Conservation (phyloP, 2,329 filamentous ascomycete species). For the Fusarium tanahbumbuense region DNA sequence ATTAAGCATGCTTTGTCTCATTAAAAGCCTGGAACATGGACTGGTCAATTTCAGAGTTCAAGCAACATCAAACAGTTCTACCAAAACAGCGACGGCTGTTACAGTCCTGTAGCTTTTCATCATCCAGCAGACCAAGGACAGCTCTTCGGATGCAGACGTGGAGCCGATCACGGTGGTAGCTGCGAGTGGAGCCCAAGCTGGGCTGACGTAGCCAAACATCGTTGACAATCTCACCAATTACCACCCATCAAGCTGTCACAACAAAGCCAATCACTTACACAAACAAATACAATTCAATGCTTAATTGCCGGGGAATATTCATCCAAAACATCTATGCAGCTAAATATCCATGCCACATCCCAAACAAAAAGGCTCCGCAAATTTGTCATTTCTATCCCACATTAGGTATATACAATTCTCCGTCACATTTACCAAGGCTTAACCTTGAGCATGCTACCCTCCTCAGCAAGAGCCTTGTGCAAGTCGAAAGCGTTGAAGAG, state of each 20-base stretch:
- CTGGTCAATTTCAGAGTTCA: too few relatives aligned
- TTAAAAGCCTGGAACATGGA: too few relatives aligned
- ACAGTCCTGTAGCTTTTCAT: too few relatives aligned
- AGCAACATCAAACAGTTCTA: too few relatives aligned
- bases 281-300: slow-evolving; percentile 18
- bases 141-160: too few relatives aligned
- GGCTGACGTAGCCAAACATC: neutral
- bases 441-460: slow-evolving; percentile 88
- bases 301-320: slow-evolving; percentile 25
- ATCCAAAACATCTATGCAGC: slow-evolving; percentile 28
- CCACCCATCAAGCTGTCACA: neutral
- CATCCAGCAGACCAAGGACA: too few relatives aligned
- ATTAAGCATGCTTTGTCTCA: too few relatives aligned
- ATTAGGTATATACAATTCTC: neutral
- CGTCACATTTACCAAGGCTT: slow-evolving; percentile 65
- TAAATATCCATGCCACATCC: slow-evolving; percentile 3
- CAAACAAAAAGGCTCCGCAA: slow-evolving; percentile 20
- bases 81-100: too few relatives aligned
- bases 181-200: too few relatives aligned
- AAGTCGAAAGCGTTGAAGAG: slow-evolving; percentile 90
- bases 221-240: neutral
- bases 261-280: neutral
- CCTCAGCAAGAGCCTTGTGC: slow-evolving; percentile 83
- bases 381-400: slow-evolving; percentile 17
- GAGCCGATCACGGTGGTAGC: too few relatives aligned